phyloP scores from a whole-genome alignment of 176 grass and related monocot genomes.

The Alopecurus myosuroides region DNA sequence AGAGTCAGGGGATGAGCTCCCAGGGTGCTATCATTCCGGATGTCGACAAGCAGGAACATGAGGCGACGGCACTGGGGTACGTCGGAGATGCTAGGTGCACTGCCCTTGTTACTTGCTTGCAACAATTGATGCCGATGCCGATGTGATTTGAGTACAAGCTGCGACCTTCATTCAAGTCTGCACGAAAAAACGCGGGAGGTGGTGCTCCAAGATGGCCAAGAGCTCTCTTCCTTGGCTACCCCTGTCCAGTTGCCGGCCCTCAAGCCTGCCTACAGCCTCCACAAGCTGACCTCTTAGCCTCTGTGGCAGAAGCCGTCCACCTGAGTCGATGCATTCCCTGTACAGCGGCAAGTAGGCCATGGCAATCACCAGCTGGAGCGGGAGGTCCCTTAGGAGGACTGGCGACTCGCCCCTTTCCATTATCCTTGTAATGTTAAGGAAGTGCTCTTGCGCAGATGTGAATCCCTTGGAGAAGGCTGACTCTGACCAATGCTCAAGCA shows the following conservation, averaged over 20 bases:
- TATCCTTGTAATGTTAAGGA: constrained; percentile 76
- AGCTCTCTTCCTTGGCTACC: constrained; percentile 62
- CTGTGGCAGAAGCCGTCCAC: constrained; percentile 66
- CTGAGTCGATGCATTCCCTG: constrained; percentile 59
- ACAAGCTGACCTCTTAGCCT: constrained; percentile 91
- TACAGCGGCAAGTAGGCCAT: constrained; percentile 90
- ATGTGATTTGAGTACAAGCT: not conserved
- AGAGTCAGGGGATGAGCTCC: constrained; percentile 40
- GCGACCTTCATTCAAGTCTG: constrained; percentile 32
- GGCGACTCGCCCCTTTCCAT: constrained; percentile 58
- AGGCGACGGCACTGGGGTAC: not conserved
- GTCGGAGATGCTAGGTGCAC: constrained; percentile 17
- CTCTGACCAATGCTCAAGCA: constrained; percentile 83
- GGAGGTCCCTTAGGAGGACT: constrained; percentile 59
- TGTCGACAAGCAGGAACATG: constrained; percentile 22
- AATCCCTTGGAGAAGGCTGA: constrained; percentile 58
- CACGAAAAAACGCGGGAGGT: constrained; percentile 62
- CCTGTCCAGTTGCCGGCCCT: constrained; percentile 45
- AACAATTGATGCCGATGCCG: not conserved
- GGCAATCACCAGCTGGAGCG: constrained; percentile 58
- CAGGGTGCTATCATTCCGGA: constrained; percentile 25
- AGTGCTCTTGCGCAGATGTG: constrained; percentile 50
- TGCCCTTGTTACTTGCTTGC: constrained; percentile 27
- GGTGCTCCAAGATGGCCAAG: constrained; percentile 79
- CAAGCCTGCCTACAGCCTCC: constrained; percentile 71